Conservation (phyloP, 768 basidiomycete genomes). For the Exsudoporus frostii region DNA sequence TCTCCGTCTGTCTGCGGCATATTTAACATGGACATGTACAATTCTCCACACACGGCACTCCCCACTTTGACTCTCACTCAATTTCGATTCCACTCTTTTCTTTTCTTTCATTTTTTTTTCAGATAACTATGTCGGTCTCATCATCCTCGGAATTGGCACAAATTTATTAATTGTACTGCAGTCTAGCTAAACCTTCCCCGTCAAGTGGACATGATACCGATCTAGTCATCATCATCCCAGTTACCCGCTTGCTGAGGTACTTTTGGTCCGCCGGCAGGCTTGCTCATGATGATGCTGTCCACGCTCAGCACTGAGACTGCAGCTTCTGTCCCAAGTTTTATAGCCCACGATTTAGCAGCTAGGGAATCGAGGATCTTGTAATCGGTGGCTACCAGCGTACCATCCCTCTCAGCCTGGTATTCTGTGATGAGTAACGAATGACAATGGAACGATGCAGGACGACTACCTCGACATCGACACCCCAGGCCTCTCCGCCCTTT, state of each 20-base stretch:
- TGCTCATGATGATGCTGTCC: slow-evolving; percentile 97
- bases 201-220: slow-evolving; percentile 10
- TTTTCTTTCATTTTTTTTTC: background rate
- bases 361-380: slow-evolving; percentile 82
- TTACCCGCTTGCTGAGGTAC: slow-evolving; percentile 83
- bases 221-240: slow-evolving; percentile 72
- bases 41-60: slow-evolving; percentile 11
- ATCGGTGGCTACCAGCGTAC: slow-evolving; percentile 62
- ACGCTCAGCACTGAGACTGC: slow-evolving; percentile 89
- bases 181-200: slow-evolving; percentile 13
- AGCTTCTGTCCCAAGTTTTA: slow-evolving; percentile 87
- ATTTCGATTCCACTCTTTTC: background rate
- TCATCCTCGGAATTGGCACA: slow-evolving; percentile 23
- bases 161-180: slow-evolving; percentile 28
- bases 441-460: background rate
- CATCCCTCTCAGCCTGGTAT: slow-evolving; percentile 69
- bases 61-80: slow-evolving; percentile 7
- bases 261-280: slow-evolving; percentile 87
- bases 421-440: background rate
- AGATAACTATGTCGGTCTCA: slow-evolving; percentile 8
- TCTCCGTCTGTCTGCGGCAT: slow-evolving; percentile 9
- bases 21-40: slow-evolving; percentile 37
- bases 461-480: slow-evolving; percentile 84
- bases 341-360: slow-evolving; percentile 86
- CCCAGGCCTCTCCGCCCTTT: slow-evolving; percentile 69